phyloP scores from a whole-genome alignment of 345 rosid genomes.

The Syzygium oleosum region DNA sequence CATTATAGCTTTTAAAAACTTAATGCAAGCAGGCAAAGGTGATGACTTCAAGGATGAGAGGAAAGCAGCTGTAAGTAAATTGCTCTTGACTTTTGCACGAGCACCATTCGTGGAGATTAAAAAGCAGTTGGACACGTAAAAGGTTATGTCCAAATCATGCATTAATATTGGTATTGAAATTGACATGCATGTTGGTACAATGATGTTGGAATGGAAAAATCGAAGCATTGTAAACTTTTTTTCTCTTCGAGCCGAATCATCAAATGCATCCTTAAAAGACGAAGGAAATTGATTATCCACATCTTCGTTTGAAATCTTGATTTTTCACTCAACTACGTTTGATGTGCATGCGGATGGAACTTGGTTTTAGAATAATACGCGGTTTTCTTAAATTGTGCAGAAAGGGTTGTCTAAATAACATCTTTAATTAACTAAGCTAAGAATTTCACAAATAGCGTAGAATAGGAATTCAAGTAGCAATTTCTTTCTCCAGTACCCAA shows the following conservation, averaged over 20 bases:
- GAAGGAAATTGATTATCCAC: background rate
- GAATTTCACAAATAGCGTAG: background rate
- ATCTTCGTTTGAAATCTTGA: background rate
- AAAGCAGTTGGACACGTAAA: background rate
- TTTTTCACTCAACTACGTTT: fast-evolving
- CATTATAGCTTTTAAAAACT: background rate
- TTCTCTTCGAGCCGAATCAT: no score
- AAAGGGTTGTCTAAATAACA: background rate
- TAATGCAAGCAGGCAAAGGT: background rate
- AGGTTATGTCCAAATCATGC: background rate
- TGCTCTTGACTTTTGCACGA: background rate
- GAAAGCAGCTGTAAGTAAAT: background rate
- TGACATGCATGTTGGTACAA: background rate
- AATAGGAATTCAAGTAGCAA: background rate
- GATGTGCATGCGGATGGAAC: background rate
- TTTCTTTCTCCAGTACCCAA: background rate
- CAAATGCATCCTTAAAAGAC: background rate
- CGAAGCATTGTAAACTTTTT: background rate
- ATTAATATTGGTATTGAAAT: background rate
- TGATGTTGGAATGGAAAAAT: background rate
- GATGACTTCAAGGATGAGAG: background rate
- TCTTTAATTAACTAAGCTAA: background rate
- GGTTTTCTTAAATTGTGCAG: background rate
- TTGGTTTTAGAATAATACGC: background rate
- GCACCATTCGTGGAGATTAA: background rate